A percentile compares a stretch with the other conserved stretches of the same genome.
Conservation (phyloP, 768 basidiomycete genomes). For the Leucosporidium creatinivorum region DNA sequence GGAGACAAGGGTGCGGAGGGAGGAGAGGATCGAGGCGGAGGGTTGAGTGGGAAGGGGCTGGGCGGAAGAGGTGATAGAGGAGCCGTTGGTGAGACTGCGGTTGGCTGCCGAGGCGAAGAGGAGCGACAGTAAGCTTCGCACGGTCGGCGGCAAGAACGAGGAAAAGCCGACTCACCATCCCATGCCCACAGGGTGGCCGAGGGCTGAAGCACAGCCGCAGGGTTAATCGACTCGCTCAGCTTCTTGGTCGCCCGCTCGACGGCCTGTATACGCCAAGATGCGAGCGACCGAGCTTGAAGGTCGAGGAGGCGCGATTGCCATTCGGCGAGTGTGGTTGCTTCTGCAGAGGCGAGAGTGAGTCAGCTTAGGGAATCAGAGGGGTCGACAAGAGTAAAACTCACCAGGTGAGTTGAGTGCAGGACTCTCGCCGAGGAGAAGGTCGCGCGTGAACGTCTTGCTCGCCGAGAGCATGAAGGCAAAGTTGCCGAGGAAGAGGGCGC, state of each 20-base stretch:
- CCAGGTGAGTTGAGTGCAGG: not conserved
- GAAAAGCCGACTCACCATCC: not conserved
- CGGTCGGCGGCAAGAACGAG: too few relatives aligned
- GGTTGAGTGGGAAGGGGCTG: not conserved
- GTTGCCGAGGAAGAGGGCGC: constrained; percentile 21
- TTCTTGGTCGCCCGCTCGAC: not conserved
- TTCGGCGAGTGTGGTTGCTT: not conserved
- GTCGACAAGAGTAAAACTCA: not conserved
- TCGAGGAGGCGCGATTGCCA: constrained; percentile 8
- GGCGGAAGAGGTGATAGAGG: too few relatives aligned
- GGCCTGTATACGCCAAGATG: constrained; percentile 7
- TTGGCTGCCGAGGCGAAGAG: too few relatives aligned
- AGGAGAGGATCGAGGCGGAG: not conserved
- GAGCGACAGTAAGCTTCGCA: too few relatives aligned
- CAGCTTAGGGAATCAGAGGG: not conserved
- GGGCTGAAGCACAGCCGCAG: not conserved
- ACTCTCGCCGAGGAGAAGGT: constrained; percentile 9
- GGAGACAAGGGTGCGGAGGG: not conserved
- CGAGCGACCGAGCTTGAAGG: constrained; percentile 10
- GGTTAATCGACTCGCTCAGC: not conserved
- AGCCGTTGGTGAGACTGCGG: not conserved
- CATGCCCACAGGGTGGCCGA: constrained; percentile 1
- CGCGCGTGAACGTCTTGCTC: constrained; percentile 6
- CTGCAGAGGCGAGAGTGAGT: not conserved
- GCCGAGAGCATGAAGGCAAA: constrained; percentile 8